phyloP scores from a whole-genome alignment of 768 basidiomycete genomes.

The Tulasnella sp. region DNA sequence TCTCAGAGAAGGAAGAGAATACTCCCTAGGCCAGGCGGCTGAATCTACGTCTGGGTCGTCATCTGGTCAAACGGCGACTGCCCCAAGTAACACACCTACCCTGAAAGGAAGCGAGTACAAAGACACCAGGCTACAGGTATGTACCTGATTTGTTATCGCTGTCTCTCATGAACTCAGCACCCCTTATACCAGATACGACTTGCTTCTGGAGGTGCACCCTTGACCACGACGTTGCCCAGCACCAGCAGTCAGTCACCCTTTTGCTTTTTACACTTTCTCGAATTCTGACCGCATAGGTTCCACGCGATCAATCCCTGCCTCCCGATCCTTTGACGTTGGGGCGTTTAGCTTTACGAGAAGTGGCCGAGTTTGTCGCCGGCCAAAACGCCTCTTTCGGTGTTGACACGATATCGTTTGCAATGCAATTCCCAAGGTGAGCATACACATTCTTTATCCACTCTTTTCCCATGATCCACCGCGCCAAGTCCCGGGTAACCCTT shows the following conservation, averaged over 20 bases:
- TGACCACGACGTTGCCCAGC: slow-evolving; percentile 68
- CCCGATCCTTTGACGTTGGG: not conserved
- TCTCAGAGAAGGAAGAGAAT: slow-evolving; percentile 55
- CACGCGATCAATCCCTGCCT: not conserved
- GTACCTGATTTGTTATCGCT: slow-evolving; percentile 1
- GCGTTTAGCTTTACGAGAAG: slow-evolving; percentile 57
- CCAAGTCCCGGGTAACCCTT: not conserved
- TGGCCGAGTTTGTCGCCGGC: slow-evolving; percentile 76
- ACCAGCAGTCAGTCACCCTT: slow-evolving; percentile 49
- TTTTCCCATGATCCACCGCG: no score
- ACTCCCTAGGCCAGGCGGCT: slow-evolving; percentile 20
- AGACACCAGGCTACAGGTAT: slow-evolving; percentile 63
- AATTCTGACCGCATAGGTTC: not conserved
- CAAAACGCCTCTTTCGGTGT: slow-evolving; percentile 59
- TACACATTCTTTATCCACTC: not conserved
- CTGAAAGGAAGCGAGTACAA: slow-evolving; percentile 60
- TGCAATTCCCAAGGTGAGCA: slow-evolving; percentile 72
- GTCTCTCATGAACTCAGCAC: not conserved
- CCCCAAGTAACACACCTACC: slow-evolving; percentile 27
- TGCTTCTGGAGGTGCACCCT: slow-evolving; percentile 65
- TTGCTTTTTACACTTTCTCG: not conserved
- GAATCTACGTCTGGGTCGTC: slow-evolving; percentile 29
- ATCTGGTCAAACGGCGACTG: slow-evolving; percentile 31
- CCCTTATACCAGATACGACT: slow-evolving; percentile 50
- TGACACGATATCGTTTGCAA: slow-evolving; percentile 64